Base-by-base conservation (phyloP, 257 asterid genomes). In the Buddleja alternifolia region DNA sequence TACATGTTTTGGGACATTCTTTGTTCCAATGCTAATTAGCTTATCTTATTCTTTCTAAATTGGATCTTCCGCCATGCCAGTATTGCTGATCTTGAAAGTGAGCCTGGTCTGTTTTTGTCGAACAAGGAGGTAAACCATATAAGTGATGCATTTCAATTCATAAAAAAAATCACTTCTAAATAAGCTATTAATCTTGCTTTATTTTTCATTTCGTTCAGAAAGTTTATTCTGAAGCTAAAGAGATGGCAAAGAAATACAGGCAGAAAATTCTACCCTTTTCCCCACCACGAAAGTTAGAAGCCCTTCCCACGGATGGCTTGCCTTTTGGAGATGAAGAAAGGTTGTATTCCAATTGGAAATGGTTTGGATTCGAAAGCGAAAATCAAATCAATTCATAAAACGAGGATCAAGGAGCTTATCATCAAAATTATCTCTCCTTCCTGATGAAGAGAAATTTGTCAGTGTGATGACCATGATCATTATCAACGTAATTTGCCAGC, bases 11-110 rank as follows among this genome's bases (percentile, higher is more conserved):
- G 44, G 5, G 44, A 46, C 56, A 24, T 63, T 70, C 41, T 50
- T 39, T 52, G 11, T 48, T 21, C 48, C 47, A 3, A 37, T 56
- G 60, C 42, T 12, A 37, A 37, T 60, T 46, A 40, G 64, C 69
- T 57, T 50, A 51, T 61, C 63, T 53, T n/a, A 69, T 36, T 60
- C 39, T 42, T 23, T 2, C 44, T 53, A 40, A 71, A 58, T 51
- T 66, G 73, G 34, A 73, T 62, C 53, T 71, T 80, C 34, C 55
- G 29, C 32, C 37, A 12, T 81, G 84, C 89, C n/a, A 94, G 99
- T 73, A 91, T 85, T 53, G 85, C 88, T 1, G 97, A 86, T 41
- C 96, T 94, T 24, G 99, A 94, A 82, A 90, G 96, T 32, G 93
- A 87, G 84, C 96, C 99, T 0, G 97, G 99, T 51, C 73, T 94